These are phyloP conservation scores for Pterocarpus macrocarpus DNA, from an alignment of 306 rosid genomes.

Conservation along the genomic window DNA sequence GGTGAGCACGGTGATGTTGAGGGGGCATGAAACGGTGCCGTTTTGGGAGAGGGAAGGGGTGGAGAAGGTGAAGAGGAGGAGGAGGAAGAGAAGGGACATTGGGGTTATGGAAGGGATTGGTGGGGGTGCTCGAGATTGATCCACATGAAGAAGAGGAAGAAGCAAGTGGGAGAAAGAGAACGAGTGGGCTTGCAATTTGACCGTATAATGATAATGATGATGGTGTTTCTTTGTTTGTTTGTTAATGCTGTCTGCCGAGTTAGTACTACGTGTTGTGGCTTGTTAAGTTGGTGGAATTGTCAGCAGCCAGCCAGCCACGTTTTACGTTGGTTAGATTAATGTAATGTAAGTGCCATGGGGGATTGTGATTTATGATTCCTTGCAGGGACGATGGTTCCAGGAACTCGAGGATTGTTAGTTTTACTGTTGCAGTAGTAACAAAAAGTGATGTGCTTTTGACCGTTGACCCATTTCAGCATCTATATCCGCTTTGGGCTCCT, in stretches of 20 bases:
- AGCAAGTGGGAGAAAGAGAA: neutral
- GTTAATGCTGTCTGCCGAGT: too few species aligned
- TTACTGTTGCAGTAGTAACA: neutral
- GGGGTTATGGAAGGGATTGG: neutral
- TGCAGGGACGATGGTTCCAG: neutral
- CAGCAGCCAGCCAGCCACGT: neutral
- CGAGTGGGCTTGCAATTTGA: neutral
- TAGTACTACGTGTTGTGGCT: too few species aligned
- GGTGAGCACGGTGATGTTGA: slow-evolving; percentile 74
- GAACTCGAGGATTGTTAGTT: neutral
- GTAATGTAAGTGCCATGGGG: too few species aligned
- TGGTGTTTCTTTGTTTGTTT: too few species aligned
- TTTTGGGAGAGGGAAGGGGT: slow-evolving; percentile 20
- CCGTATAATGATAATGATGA: too few species aligned
- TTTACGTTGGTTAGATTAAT: neutral
- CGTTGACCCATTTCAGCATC: neutral
- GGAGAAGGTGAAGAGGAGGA: slow-evolving; percentile 23
- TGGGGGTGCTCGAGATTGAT: neutral
- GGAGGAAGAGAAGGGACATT: slow-evolving; percentile 37
- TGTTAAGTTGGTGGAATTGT: neutral
- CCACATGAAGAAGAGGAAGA: neutral
- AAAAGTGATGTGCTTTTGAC: neutral
- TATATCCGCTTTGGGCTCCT: neutral
- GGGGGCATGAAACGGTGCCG: slow-evolving; percentile 65
- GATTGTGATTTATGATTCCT: too few species aligned